These are phyloP conservation scores for Phytophthora boehmeriae DNA, from an alignment of 352 stramenopile genomes.

Conservation along the genomic window DNA sequence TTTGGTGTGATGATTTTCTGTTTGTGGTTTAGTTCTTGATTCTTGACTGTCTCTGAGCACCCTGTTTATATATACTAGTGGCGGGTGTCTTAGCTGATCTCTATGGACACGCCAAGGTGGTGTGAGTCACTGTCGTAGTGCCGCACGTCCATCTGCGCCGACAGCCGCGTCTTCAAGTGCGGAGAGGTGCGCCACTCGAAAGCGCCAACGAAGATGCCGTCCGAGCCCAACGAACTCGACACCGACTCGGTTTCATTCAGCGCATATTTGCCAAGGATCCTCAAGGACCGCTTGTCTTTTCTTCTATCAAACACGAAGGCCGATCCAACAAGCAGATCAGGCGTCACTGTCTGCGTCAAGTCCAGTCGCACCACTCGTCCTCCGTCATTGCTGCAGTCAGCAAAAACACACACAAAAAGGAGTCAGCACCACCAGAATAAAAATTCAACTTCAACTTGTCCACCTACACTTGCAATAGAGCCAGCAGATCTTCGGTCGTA, in stretches of 20 bases:
- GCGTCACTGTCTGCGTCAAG: constrained; percentile 61
- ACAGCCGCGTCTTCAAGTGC: constrained; percentile 76
- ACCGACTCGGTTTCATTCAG: constrained; percentile 55
- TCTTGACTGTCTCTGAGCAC: constrained; percentile 11
- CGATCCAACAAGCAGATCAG: constrained; percentile 66
- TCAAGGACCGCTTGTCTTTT: constrained; percentile 73
- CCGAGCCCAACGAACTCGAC: constrained; percentile 68
- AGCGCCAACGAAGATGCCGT: constrained; percentile 74
- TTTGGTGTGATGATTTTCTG: constrained; percentile 10
- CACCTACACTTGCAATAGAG: constrained; percentile 77
- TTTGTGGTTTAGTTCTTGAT: constrained; percentile 12
- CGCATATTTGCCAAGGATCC: constrained; percentile 58
- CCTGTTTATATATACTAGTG: constrained; percentile 37
- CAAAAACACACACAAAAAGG: constrained; percentile 2
- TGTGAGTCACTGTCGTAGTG: constrained; percentile 88
- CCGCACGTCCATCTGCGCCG: constrained; percentile 81
- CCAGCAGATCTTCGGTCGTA: constrained; percentile 63
- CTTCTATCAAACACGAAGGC: constrained; percentile 66
- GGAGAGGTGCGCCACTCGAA: constrained; percentile 81
- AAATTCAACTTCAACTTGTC: not conserved
- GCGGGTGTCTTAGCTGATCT: constrained; percentile 57
- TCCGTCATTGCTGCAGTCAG: constrained; percentile 59
- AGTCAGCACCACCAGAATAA: constrained; percentile 3
- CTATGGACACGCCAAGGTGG: constrained; percentile 84
- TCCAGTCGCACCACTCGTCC: constrained; percentile 63